Base-by-base conservation (phyloP, 2,329 filamentous ascomycete species). In the Microdochium bolleyi region DNA sequence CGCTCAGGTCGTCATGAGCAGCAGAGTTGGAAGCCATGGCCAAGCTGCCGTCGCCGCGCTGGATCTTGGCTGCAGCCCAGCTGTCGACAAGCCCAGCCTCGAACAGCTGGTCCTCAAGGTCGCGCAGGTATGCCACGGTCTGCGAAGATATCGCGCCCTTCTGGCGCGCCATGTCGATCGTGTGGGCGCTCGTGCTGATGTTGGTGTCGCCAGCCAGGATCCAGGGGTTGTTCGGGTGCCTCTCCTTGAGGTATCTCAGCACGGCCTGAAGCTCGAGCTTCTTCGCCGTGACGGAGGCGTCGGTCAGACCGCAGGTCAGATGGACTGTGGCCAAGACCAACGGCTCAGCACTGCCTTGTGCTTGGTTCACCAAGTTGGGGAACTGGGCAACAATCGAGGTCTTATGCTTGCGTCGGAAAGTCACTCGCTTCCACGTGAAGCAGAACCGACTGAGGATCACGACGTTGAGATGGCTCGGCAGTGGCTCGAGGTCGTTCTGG, bases 161-260 rank as follows among this genome's bases (percentile, higher is more conserved):
- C 53, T 74, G 72, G 1, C 79, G 57, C 0, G 83, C 80, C 3
- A 70, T 67, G 11, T 77, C 68, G 32, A 87, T 76, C 0, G 81
- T 80, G 51, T 73, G 71, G 1, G 71, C 67, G 1, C 84, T 87
- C 0, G 82, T 84, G 7, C 77, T 71, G 24, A 87, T 68, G 58
- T 87, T 87, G 62, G 86, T 83, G 60, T 87, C 83, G 2, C 84
- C 84, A 0, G 79, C 78, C 21, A 88, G 58, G 3, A 86, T 68
- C 70, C 77, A 82, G 3, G 79, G 72, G 37, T 75, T 72, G 0
- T 64, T 52, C 1, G 66, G 56, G 49, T 80, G 76, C 0, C 65
- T 58, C 1, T 56, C 58, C 1, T 64, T 61, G 16, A 87, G 58
- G 60, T 83, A 66, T 8, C 63, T 62, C 2, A 78, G 60, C 1